Evolutionary conservation across 306 rosid genomes (phyloP).

Genomic region (Prunus mongolica): DNA sequence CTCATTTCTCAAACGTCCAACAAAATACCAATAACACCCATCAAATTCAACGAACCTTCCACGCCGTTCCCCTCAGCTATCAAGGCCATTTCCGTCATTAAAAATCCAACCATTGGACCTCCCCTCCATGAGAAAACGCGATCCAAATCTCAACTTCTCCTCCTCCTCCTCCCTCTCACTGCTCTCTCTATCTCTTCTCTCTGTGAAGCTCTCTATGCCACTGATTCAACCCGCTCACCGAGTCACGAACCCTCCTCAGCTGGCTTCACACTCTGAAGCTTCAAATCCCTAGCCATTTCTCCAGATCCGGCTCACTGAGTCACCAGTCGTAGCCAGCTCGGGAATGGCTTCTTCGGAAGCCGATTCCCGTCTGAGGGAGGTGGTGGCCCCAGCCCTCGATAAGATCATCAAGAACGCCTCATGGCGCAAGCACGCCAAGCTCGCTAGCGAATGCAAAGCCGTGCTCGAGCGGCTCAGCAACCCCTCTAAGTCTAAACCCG

Average conservation of each 20-base stretch:
- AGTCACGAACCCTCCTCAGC: not conserved
- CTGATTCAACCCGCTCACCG: slow-evolving; percentile 42
- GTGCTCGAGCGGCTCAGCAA: slow-evolving; percentile 60
- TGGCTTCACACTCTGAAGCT: not conserved
- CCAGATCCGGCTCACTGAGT: slow-evolving; percentile 44
- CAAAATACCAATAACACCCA: slow-evolving; percentile 10
- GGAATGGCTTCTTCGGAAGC: slow-evolving; percentile 99
- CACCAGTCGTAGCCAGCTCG: slow-evolving; percentile 40
- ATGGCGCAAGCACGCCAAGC: slow-evolving; percentile 92
- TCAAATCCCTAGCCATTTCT: slow-evolving; percentile 15
- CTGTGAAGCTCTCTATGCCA: slow-evolving; percentile 16
- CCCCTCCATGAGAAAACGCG: slow-evolving; percentile 5
- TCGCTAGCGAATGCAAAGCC: slow-evolving; percentile 90
- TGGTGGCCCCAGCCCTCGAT: slow-evolving; percentile 81
- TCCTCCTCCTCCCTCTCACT: not conserved
- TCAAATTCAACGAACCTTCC: not conserved
- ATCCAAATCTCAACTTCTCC: slow-evolving; percentile 35
- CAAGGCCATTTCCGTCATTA: slow-evolving; percentile 20
- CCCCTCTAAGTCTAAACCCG: slow-evolving; percentile 21
- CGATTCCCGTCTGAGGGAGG: slow-evolving; percentile 96
- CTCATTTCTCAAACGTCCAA: slow-evolving; percentile 18
- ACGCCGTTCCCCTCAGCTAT: too few species aligned
- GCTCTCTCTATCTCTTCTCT: not conserved
- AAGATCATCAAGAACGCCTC: slow-evolving; percentile 87
- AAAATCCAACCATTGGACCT: not conserved